Evolutionary conservation across 345 rosid species (phyloP).

Genomic region (Corymbia maculata): DNA sequence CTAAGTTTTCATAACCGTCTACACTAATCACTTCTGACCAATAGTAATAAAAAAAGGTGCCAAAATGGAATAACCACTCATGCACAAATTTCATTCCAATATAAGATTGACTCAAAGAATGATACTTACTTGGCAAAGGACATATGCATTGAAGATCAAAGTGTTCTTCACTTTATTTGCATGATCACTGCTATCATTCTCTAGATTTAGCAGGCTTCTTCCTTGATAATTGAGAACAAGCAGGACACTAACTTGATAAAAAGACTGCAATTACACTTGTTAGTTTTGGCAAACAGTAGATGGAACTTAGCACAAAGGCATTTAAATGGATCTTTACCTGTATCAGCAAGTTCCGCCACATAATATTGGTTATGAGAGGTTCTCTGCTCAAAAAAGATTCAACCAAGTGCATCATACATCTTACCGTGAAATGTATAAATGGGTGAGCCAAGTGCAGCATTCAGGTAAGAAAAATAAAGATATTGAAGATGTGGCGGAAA

Average conservation of each 20-base stretch:
- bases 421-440: background rate
- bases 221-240: constrained; percentile 73
- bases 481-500: background rate
- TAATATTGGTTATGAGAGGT: constrained; percentile 88
- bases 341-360: constrained; percentile 94
- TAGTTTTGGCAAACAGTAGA: background rate
- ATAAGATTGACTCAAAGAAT: background rate
- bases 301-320: background rate
- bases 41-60: background rate
- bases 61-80: background rate
- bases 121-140: constrained; percentile 74
- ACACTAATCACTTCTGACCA: background rate
- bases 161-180: constrained; percentile 68
- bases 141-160: constrained; percentile 87
- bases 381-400: constrained; percentile 41
- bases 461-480: background rate
- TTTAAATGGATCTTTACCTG: constrained; percentile 35
- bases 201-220: constrained; percentile 39
- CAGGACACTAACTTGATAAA: constrained; percentile 71
- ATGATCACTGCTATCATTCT: constrained; percentile 11
- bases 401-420: background rate
- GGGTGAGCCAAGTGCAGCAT: background rate
- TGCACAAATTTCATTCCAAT: background rate
- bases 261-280: constrained; percentile 33
- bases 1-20: background rate